Conservation (phyloP, 192 early-diverging fungal genomes). For the Backusella mclennaniae region DNA sequence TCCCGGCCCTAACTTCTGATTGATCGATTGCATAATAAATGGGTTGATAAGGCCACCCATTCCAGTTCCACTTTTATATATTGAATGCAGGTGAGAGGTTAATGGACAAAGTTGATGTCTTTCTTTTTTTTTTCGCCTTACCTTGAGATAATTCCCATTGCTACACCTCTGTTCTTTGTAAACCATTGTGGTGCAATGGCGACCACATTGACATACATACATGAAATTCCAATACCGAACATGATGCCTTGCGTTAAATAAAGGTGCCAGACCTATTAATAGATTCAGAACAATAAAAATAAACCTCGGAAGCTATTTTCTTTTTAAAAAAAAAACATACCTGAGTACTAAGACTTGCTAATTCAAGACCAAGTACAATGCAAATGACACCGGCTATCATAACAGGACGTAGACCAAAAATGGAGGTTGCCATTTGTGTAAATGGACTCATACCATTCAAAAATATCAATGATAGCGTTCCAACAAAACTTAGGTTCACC, state of each 20-base stretch:
- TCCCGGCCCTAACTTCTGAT: slow-evolving; percentile 48
- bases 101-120: no score
- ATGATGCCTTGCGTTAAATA: slow-evolving; percentile 58
- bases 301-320: background rate
- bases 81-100: no score
- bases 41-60: slow-evolving; percentile 69
- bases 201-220: slow-evolving; percentile 17
- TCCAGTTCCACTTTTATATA: slow-evolving; percentile 53
- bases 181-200: slow-evolving; percentile 57
- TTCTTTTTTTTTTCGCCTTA: no score
- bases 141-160: slow-evolving; percentile 50
- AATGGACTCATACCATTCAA: slow-evolving; percentile 22
- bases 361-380: slow-evolving; percentile 12
- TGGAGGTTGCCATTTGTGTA: slow-evolving; percentile 17
- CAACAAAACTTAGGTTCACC: slow-evolving; percentile 24
- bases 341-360: slow-evolving; percentile 16
- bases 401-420: slow-evolving; percentile 7
- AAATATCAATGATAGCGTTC: slow-evolving; percentile 11
- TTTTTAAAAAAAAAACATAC: background rate
- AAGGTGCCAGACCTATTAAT: slow-evolving; percentile 55
- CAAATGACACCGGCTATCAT: slow-evolving; percentile 9
- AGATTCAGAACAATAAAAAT: background rate
- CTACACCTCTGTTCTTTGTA: slow-evolving; percentile 51
- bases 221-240: slow-evolving; percentile 47
- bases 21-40: slow-evolving; percentile 54